phyloP scores from a whole-genome alignment of 805 yeast species.

The Candida nemodendra region DNA sequence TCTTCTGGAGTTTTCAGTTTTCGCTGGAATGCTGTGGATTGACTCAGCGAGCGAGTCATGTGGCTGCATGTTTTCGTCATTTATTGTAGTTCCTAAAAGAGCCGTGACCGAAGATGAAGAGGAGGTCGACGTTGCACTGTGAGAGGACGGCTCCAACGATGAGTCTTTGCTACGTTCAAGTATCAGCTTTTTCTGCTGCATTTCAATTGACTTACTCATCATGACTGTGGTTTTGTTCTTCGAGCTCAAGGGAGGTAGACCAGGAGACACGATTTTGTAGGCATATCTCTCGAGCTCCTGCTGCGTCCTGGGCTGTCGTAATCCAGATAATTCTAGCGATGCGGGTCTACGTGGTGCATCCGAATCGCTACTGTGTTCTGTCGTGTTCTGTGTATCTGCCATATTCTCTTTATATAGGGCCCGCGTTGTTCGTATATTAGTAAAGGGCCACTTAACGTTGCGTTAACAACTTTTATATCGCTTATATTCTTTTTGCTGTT shows the following conservation, averaged over 20 bases:
- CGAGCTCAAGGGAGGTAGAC: constrained; percentile 23
- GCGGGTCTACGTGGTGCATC: constrained; percentile 12
- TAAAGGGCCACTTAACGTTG: background rate
- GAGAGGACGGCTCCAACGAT: background rate
- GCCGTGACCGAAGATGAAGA: constrained; percentile 2
- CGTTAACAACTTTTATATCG: background rate
- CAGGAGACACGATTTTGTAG: constrained; percentile 23
- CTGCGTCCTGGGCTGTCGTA: constrained; percentile 4
- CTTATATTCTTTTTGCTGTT: background rate
- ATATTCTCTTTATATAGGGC: background rate
- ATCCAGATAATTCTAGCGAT: constrained; percentile 12
- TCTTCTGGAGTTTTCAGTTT: background rate
- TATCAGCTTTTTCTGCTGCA: constrained; percentile 24
- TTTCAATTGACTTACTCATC: constrained; percentile 22
- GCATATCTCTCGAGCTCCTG: constrained; percentile 12
- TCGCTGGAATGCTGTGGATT: constrained; percentile 4
- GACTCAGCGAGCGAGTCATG: background rate
- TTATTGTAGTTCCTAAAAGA: constrained; percentile 5
- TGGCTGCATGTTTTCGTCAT: constrained; percentile 1
- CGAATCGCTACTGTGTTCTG: background rate
- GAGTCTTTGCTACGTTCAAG: constrained; percentile 5
- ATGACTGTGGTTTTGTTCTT: constrained; percentile 17
- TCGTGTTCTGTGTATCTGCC: background rate
- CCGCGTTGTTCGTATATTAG: too few relatives aligned
- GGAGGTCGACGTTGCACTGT: background rate